These are phyloP conservation scores for Astrothelium subdiscretum DNA, from an alignment of 495 filamentous ascomycete genomes.

Conservation along the genomic window DNA sequence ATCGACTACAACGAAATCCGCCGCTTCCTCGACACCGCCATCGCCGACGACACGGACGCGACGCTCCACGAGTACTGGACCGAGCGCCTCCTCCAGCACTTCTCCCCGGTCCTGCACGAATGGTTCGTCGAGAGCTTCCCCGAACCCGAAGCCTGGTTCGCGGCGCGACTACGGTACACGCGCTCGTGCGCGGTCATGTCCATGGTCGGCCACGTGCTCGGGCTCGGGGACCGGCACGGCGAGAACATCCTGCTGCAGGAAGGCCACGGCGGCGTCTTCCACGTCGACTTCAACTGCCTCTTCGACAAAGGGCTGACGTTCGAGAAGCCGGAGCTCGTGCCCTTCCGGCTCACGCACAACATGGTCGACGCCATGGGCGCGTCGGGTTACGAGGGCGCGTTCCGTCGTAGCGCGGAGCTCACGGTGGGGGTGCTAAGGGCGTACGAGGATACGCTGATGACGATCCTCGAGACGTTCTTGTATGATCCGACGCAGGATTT, in stretches of 20 bases:
- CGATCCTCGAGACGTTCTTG: constrained; percentile 88
- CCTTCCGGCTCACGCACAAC: constrained; percentile 97
- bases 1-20: constrained; percentile 48
- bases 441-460: constrained; percentile 93
- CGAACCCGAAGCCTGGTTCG: constrained; percentile 83
- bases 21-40: constrained; percentile 45
- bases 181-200: constrained; percentile 96
- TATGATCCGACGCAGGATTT: constrained; percentile 95
- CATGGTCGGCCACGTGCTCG: constrained; percentile 99
- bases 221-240: constrained; percentile 92
- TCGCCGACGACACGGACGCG: constrained; percentile 40
- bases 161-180: constrained; percentile 79
- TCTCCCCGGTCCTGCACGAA: constrained; percentile 73
- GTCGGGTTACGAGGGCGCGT: constrained; percentile 86
- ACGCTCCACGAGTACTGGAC: constrained; percentile 46
- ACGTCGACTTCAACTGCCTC: constrained; percentile 99
- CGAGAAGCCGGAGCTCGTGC: constrained; percentile 85
- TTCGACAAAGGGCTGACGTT: constrained; percentile 98
- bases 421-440: constrained; percentile 72
- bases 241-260: constrained; percentile 96
- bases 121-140: constrained; percentile 96
- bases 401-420: constrained; percentile 80
- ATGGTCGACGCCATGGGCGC: constrained; percentile 96
- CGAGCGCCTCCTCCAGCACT: constrained; percentile 48
- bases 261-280: constrained; percentile 83